These are phyloP conservation scores for Phytophthora megakarya DNA, from an alignment of 352 stramenopile species.

Conservation along the genomic window DNA sequence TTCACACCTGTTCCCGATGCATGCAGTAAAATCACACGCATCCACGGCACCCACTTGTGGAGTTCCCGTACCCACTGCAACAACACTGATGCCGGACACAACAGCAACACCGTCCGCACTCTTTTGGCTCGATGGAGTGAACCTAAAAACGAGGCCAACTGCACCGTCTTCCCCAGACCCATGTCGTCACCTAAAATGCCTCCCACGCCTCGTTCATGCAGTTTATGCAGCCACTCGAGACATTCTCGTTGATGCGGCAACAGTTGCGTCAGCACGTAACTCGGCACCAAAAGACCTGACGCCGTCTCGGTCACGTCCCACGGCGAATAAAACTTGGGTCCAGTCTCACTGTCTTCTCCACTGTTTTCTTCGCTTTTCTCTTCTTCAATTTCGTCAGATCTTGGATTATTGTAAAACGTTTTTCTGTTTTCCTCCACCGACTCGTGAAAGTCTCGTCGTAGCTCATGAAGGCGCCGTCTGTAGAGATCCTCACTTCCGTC, in stretches of 20 bases:
- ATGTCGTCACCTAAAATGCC: constrained; percentile 97
- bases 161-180: constrained; percentile 97
- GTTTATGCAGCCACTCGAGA: constrained; percentile 96
- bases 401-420: constrained; percentile 58
- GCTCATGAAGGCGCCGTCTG: constrained; percentile 39
- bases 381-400: constrained; percentile 10
- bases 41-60: constrained; percentile 90
- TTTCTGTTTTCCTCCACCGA: constrained; percentile 28
- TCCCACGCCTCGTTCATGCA: constrained; percentile 96
- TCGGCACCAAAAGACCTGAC: constrained; percentile 70
- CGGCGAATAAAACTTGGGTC: constrained; percentile 45
- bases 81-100: constrained; percentile 96
- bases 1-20: constrained; percentile 68
- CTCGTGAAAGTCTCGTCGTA: constrained; percentile 34
- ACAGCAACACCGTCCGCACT: constrained; percentile 84
- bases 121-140: constrained; percentile 63
- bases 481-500: constrained; percentile 45
- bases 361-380: constrained; percentile 9
- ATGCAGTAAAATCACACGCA: constrained; percentile 92
- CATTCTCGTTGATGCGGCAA: constrained; percentile 95
- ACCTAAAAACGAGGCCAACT: constrained; percentile 87
- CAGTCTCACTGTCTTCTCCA: constrained; percentile 12
- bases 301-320: constrained; percentile 61
- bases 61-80: constrained; percentile 97
- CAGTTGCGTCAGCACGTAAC: constrained; percentile 79